Evolutionary conservation across 768 basidiomycete species (phyloP), one percentile per base, ranked within the genome.

Genomic region (Leccinum variicolor): DNA sequence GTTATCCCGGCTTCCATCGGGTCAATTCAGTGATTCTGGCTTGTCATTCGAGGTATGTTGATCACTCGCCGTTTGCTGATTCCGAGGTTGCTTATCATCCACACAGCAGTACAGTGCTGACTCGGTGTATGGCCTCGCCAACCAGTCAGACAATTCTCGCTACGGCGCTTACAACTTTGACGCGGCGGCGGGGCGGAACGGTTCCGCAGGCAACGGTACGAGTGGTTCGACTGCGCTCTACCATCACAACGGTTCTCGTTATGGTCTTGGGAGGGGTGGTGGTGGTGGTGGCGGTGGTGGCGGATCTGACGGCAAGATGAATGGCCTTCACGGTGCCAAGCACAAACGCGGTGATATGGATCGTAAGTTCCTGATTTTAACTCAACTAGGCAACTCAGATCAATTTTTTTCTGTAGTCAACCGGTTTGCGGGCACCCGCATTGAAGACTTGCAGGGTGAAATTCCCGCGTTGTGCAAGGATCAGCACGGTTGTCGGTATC

Each of bases 401-500:
- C 47, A 52, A 41, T 6, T 6, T 51, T 25, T 47, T 21, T 48
- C 17, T 19, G 2, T 15, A 94, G 94, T 95, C 74, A 99, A 99
- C 76, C 89, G 97, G 6, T 99, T 98, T 70, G 89, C 96, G 29
- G 96, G 96, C 7, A 95, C 94, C 29, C 87, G 94, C 45, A 79
- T 99, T 54, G 97, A 99, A 69, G 97, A 99, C 67, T 77, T 99
- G 23, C 88, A 90, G 63, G 96, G 96, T 57, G 96, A 99, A 74
- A 96, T 99, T 58, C 86, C 94, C 14, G 79, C 84, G 1, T 75
- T 99, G 17, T 98, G 97, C 84, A 98, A 98, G 73, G 97, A 99
- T 74, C 97, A 99, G 74, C 96, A 98, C 73, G 97, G 97, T 3
- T 99, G 97, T 69, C 85, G 97, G 34, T 99, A 98, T 70, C 77